phyloP scores from a whole-genome alignment of 192 early-diverging fungal species.

The Coemansia sp. region DNA sequence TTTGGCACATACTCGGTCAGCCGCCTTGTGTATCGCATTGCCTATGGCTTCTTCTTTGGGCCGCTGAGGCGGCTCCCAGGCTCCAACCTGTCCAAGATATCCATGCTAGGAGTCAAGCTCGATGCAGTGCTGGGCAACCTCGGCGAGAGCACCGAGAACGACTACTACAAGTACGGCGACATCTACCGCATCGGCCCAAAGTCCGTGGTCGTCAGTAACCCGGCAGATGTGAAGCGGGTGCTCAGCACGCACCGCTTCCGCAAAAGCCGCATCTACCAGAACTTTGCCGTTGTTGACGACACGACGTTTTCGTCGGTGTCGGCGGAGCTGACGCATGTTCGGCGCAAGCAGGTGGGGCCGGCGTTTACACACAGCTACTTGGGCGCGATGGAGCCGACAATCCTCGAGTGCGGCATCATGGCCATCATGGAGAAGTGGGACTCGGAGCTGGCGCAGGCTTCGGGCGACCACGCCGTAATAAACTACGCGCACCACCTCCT shows the following conservation, averaged over 20 bases:
- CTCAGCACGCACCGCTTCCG: constrained; percentile 21
- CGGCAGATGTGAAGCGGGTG: constrained; percentile 17
- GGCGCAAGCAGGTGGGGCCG: constrained; percentile 27
- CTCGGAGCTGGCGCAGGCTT: background rate
- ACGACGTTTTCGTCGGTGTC: constrained; percentile 26
- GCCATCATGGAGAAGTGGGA: constrained; percentile 35
- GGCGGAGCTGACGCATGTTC: constrained; percentile 12
- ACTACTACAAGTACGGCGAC: constrained; percentile 37
- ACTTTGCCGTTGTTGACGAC: constrained; percentile 11
- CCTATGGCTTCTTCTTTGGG: constrained; percentile 26
- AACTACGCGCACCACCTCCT: constrained; percentile 25
- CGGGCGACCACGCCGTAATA: constrained; percentile 2
- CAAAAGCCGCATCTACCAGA: constrained; percentile 28
- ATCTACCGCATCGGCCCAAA: constrained; percentile 29
- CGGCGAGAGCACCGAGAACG: constrained; percentile 7
- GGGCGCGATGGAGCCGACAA: constrained; percentile 29
- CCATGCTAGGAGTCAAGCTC: constrained; percentile 3
- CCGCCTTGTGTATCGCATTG: constrained; percentile 3
- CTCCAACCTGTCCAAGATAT: constrained; percentile 11
- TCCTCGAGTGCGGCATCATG: constrained; percentile 24
- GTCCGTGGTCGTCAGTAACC: constrained; percentile 24
- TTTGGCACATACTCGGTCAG: background rate
- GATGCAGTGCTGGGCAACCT: constrained; percentile 9
- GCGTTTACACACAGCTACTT: constrained; percentile 26
- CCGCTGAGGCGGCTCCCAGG: constrained; percentile 32